phyloP scores from a whole-genome alignment of 495 filamentous ascomycete genomes.

The Elaphomyces granulatus region DNA sequence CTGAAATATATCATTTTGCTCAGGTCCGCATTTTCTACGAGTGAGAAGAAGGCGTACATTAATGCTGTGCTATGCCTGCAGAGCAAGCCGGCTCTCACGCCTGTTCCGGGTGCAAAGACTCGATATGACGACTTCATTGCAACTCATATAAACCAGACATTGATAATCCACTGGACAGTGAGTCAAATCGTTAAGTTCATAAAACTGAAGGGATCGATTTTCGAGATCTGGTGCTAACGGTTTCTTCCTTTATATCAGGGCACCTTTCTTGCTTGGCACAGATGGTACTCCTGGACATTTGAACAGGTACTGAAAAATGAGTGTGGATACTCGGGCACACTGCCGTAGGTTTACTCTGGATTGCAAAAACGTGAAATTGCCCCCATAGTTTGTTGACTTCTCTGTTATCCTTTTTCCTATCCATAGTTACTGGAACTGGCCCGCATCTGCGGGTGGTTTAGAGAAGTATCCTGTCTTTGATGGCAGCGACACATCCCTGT shows the following conservation, averaged over 20 bases:
- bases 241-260: conserved; percentile 20
- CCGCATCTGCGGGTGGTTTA: conserved; percentile 31
- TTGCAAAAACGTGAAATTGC: no score
- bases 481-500: conserved; percentile 43
- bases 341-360: conserved; percentile 25
- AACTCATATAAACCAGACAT: conserved; percentile 50
- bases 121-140: conserved; percentile 62
- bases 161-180: conserved; percentile 45
- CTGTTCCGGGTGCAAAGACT: conserved; percentile 35
- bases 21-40: conserved; percentile 12
- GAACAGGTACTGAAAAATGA: conserved; percentile 55
- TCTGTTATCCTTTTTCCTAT: no score
- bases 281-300: conserved; percentile 50
- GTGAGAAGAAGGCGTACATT: conserved; percentile 44
- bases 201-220: no score
- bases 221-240: no score
- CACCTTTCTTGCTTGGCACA: conserved; percentile 57
- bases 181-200: conserved; percentile 3
- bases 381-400: background rate
- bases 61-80: conserved; percentile 50
- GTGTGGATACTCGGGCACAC: conserved; percentile 50
- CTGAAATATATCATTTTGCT: no score
- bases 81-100: conserved; percentile 31
- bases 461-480: conserved; percentile 50
- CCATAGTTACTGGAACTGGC: conserved; percentile 50